Evolutionary conservation across 768 basidiomycete species (phyloP).

Genomic region (Boletus rufocinnamomeus): DNA sequence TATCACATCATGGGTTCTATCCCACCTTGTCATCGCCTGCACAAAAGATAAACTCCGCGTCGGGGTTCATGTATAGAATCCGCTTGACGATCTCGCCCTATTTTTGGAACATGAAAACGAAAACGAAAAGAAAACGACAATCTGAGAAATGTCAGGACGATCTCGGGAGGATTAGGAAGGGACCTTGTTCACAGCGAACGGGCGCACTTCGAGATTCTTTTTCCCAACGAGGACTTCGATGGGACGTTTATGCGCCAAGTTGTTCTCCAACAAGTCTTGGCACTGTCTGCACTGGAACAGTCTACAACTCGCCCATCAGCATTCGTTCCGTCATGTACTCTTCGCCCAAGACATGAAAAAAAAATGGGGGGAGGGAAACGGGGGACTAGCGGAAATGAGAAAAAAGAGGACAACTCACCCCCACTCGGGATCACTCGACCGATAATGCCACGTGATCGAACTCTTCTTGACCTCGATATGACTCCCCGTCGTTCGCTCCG

Average conservation of each 20-base stretch:
- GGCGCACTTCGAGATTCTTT: constrained; percentile 97
- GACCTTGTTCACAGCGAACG: constrained; percentile 91
- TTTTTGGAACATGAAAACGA: neutral
- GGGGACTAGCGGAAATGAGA: too few species aligned
- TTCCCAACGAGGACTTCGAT: constrained; percentile 99
- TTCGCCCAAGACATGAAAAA: neutral
- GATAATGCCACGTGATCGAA: constrained; percentile 97
- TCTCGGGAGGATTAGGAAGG: constrained; percentile 1
- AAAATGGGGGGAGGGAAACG: too few species aligned
- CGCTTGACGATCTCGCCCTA: constrained; percentile 96
- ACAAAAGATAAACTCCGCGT: constrained; percentile 95
- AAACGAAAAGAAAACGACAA: neutral
- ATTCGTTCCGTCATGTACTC: neutral
- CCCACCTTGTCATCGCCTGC: constrained; percentile 95
- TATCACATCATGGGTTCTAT: neutral
- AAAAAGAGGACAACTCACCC: constrained; percentile 56
- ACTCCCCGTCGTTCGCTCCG: constrained; percentile 94
- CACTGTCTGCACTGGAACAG: constrained; percentile 96
- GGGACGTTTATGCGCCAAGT: constrained; percentile 86
- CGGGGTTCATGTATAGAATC: constrained; percentile 89
- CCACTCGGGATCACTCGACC: constrained; percentile 92
- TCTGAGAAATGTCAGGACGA: neutral
- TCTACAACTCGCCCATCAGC: constrained; percentile 37
- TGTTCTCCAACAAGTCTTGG: constrained; percentile 94
- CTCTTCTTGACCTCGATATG: constrained; percentile 97